phyloP scores from a whole-genome alignment of 2,329 filamentous ascomycete species.

The Rhynchosporium secalis region DNA sequence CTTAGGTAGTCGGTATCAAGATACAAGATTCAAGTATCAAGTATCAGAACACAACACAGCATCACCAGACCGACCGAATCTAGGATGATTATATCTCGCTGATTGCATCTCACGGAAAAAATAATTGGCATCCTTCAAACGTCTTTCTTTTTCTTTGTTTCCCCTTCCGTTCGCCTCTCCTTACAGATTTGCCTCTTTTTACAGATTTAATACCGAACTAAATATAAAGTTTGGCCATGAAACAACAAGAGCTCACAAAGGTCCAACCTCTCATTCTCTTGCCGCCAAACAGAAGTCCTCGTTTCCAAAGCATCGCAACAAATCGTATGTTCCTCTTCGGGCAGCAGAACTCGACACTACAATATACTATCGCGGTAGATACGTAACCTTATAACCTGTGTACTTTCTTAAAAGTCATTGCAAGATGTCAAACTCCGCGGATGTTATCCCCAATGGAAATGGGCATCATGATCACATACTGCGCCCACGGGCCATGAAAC shows the following conservation, averaged over 20 bases:
- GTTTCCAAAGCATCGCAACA: background rate
- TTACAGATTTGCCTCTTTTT: background rate
- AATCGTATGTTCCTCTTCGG: background rate
- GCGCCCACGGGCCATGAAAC: slow-evolving; percentile 36
- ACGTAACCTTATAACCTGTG: background rate
- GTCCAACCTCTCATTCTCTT: background rate
- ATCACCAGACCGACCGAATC: background rate
- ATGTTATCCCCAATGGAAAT: slow-evolving; percentile 30
- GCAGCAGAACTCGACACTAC: background rate
- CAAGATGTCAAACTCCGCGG: slow-evolving; percentile 38
- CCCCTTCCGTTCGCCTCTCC: background rate
- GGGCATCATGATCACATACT: slow-evolving; percentile 37
- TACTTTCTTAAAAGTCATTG: background rate
- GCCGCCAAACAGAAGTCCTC: background rate
- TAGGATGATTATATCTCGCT: background rate
- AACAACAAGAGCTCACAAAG: background rate
- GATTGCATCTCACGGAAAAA: background rate
- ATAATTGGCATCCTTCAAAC: background rate
- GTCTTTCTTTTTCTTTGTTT: background rate
- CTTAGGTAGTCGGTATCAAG: too few relatives aligned
- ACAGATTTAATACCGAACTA: background rate
- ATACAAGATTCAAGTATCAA: too few relatives aligned
- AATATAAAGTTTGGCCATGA: background rate
- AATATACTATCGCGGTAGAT: background rate
- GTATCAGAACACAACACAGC: too few relatives aligned